These are phyloP conservation scores for Epicoccum sorghinum DNA, from an alignment of 2,329 filamentous ascomycete genomes.

Conservation along the genomic window DNA sequence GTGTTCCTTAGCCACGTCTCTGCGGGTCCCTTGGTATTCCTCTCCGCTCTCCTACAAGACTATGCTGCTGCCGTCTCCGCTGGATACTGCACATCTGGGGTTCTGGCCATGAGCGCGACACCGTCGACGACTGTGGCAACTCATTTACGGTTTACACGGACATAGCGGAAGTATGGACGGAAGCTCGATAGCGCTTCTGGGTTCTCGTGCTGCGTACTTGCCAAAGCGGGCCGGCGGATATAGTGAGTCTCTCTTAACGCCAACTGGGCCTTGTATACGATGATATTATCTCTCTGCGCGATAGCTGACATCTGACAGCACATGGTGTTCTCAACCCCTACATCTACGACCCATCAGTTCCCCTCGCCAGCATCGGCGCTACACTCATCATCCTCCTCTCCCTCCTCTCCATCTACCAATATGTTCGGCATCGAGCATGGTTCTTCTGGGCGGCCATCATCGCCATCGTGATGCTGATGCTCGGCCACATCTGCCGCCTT, in stretches of 20 bases:
- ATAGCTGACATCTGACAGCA: slow-evolving; percentile 15
- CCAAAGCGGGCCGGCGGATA: slow-evolving; percentile 30
- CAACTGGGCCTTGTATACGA: neutral
- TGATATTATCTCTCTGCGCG: neutral
- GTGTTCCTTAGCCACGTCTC: slow-evolving; percentile 18
- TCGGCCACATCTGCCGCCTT: slow-evolving; percentile 60
- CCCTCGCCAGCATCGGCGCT: slow-evolving; percentile 52
- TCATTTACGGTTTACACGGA: neutral
- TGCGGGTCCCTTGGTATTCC: slow-evolving; percentile 17
- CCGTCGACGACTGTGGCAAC: slow-evolving; percentile 5
- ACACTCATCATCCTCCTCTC: slow-evolving; percentile 49
- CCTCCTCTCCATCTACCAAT: slow-evolving; percentile 39
- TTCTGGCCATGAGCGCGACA: slow-evolving; percentile 17
- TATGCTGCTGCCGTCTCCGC: slow-evolving; percentile 9
- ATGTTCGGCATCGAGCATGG: slow-evolving; percentile 43
- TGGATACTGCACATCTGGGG: neutral
- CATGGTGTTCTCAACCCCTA: slow-evolving; percentile 48
- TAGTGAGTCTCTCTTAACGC: slow-evolving; percentile 24
- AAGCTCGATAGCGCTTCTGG: slow-evolving; percentile 12
- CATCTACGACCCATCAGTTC: slow-evolving; percentile 56
- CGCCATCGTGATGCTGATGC: slow-evolving; percentile 51
- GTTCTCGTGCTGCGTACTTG: slow-evolving; percentile 22
- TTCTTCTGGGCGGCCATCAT: slow-evolving; percentile 46
- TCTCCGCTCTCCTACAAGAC: slow-evolving; percentile 24
- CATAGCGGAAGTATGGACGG: slow-evolving; percentile 12